Evolutionary conservation across 2,329 filamentous ascomycete genomes (phyloP).

Genomic region (Clonostachys rhizophaga): DNA sequence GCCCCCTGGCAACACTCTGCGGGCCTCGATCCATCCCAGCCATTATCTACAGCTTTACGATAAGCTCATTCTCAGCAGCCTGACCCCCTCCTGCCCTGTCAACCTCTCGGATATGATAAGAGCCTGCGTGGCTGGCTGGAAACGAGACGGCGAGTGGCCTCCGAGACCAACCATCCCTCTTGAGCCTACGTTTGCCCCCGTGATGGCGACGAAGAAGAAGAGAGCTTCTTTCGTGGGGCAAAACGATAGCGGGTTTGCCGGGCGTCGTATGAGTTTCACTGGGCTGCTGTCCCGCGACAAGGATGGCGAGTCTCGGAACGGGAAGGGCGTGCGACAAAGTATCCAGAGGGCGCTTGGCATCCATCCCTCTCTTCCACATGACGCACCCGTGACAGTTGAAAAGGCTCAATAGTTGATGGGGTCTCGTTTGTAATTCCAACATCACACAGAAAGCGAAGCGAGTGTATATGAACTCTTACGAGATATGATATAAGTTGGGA

Average conservation of each 20-base stretch:
- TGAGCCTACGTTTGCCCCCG: constrained; percentile 20
- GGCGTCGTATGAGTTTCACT: constrained; percentile 38
- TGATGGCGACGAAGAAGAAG: constrained; percentile 30
- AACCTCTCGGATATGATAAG: constrained; percentile 79
- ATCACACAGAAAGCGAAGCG: too few species aligned
- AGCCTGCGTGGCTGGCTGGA: constrained; percentile 86
- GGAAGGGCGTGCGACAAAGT: constrained; percentile 38
- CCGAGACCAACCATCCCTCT: constrained; percentile 40
- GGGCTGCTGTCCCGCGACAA: constrained; percentile 37
- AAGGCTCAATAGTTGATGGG: too few species aligned
- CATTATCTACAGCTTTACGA: constrained; percentile 83
- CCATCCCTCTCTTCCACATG: too few species aligned
- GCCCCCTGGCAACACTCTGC: constrained; percentile 69
- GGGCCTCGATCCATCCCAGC: constrained; percentile 67
- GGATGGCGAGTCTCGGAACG: constrained; percentile 20
- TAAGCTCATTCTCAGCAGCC: constrained; percentile 75
- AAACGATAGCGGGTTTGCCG: constrained; percentile 18
- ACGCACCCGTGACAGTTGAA: too few species aligned
- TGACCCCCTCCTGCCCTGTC: constrained; percentile 83
- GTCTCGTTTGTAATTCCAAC: too few species aligned
- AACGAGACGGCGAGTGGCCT: constrained; percentile 90
- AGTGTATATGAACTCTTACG: too few species aligned
- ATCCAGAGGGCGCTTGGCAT: constrained; percentile 40
- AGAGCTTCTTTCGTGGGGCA: constrained; percentile 12
- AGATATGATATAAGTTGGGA: too few species aligned